Percentiles rank a stretch among this genome's conserved stretches.
Conservation (phyloP, 192 early-diverging fungal species). For the Pecoramyces ruminantium region DNA sequence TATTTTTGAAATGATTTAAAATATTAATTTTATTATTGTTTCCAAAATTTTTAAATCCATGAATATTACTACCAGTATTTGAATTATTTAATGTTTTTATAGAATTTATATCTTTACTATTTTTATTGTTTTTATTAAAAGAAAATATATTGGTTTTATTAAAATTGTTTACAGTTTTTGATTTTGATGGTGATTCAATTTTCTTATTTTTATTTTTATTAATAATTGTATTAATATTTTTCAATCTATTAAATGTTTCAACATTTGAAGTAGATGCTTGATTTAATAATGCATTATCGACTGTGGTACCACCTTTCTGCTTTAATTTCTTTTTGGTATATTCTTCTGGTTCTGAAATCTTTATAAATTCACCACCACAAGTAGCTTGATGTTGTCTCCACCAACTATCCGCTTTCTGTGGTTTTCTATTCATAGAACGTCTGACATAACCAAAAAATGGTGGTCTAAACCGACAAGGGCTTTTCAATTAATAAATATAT, state of each 20-base stretch:
- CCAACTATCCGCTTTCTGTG: constrained; percentile 51
- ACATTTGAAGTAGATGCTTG: background rate
- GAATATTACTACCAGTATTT: background rate
- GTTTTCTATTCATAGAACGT: constrained; percentile 47
- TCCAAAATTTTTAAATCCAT: background rate
- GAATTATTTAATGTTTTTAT: too few relatives aligned
- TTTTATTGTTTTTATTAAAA: too few relatives aligned
- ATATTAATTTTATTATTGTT: background rate
- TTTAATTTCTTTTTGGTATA: background rate
- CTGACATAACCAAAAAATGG: constrained; percentile 41
- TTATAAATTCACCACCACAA: constrained; percentile 49
- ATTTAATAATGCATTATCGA: background rate
- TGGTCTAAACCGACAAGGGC: constrained; percentile 26
- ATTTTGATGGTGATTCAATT: too few relatives aligned
- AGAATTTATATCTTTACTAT: too few relatives aligned
- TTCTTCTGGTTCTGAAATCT: constrained; percentile 31
- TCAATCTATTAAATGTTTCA: background rate
- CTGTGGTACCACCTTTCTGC: background rate
- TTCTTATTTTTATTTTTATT: too few relatives aligned
- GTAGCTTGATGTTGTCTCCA: constrained; percentile 29
- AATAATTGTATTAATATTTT: background rate
- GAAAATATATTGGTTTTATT: too few relatives aligned
- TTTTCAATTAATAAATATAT: too few relatives aligned
- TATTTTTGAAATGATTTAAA: background rate
- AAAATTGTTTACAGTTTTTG: too few relatives aligned